Conservation (phyloP, 2,329 filamentous ascomycete genomes). For the Fusarium sp. region DNA sequence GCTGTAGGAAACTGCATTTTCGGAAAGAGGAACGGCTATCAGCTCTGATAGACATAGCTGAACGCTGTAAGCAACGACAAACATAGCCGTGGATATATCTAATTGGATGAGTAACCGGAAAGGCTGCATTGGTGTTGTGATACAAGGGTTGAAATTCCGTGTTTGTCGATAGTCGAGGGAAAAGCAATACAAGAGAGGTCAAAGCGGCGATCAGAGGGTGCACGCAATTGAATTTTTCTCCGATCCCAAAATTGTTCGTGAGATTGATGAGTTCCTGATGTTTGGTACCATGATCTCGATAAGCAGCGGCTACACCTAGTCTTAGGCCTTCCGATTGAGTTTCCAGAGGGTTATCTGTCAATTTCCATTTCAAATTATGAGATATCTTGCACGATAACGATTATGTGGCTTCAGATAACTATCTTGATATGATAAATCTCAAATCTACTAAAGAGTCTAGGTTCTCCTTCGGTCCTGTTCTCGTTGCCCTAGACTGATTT, state of each 20-base stretch:
- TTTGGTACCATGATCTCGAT: background rate
- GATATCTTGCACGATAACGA: background rate
- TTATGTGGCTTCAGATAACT: background rate
- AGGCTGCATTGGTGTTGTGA: slow-evolving; percentile 19
- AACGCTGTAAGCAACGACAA: slow-evolving; percentile 1
- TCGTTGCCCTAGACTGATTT: background rate
- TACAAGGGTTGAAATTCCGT: slow-evolving; percentile 6
- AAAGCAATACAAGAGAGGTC: slow-evolving; percentile 13
- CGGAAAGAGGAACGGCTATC: background rate
- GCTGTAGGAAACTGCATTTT: background rate
- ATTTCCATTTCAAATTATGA: background rate
- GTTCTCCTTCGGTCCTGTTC: background rate
- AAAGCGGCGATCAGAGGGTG: slow-evolving; percentile 3
- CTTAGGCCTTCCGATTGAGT: background rate
- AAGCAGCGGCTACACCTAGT: background rate
- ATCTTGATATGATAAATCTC: background rate
- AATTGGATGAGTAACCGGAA: slow-evolving; percentile 6
- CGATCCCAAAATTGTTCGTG: background rate
- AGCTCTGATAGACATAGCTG: background rate
- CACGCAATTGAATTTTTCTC: background rate
- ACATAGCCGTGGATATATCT: background rate
- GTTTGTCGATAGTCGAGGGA: background rate
- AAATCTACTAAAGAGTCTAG: background rate
- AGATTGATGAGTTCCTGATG: background rate
- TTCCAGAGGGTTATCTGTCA: background rate